Conservation (phyloP, 1,284 basidiomycete genomes). For the Inonotus hispidus region DNA sequence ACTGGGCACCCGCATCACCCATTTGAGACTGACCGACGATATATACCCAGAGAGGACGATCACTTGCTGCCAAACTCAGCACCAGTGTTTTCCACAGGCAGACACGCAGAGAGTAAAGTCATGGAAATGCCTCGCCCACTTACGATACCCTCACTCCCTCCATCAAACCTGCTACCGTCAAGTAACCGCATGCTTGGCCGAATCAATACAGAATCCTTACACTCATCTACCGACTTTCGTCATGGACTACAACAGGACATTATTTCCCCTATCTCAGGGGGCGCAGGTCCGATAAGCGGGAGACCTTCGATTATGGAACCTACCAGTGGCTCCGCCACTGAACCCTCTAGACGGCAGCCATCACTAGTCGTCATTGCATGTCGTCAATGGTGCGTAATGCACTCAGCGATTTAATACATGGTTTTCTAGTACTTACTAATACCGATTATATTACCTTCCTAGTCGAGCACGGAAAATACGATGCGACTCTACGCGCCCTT, state of each 20-base stretch:
- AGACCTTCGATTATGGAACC: constrained; percentile 5
- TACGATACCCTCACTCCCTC: constrained; percentile 15
- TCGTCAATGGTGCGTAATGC: constrained; percentile 49
- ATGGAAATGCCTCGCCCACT: constrained; percentile 15
- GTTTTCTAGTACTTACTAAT: background rate
- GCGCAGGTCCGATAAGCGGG: constrained; percentile 26
- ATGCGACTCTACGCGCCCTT: constrained; percentile 74
- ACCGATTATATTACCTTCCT: constrained; percentile 25
- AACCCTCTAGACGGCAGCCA: constrained; percentile 48
- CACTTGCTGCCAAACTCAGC: background rate
- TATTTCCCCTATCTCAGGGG: constrained; percentile 10
- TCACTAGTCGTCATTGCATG: constrained; percentile 66
- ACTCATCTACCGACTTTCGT: background rate
- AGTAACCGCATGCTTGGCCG: constrained; percentile 3
- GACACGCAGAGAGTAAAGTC: constrained; percentile 6
- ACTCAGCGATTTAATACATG: constrained; percentile 27
- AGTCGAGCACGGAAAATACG: constrained; percentile 78
- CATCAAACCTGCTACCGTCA: constrained; percentile 1
- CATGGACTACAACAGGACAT: constrained; percentile 5
- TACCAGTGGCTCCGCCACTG: constrained; percentile 19
- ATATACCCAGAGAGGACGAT: constrained; percentile 6
- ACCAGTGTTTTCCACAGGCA: constrained; percentile 1
- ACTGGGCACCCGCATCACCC: background rate
- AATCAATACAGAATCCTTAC: constrained; percentile 1
- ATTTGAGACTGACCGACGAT: constrained; percentile 14